Evolutionary conservation across 2,329 filamentous ascomycete species (phyloP).

Genomic region (Pseudopithomyces chartarum): DNA sequence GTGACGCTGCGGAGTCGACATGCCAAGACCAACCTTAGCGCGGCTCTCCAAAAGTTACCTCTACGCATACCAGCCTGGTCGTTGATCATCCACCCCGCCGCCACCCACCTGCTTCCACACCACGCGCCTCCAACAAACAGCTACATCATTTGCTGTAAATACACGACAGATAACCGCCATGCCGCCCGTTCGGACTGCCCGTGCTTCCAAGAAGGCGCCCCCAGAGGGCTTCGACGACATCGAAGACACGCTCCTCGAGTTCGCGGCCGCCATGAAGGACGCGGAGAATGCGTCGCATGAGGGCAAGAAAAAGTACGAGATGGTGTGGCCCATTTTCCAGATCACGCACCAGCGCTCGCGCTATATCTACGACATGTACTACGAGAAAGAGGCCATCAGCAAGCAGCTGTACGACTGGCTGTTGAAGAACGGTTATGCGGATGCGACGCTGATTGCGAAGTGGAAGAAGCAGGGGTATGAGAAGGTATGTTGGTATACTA

Average conservation of each 20-base stretch:
- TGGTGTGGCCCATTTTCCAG: slow-evolving; percentile 96
- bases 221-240: slow-evolving; percentile 88
- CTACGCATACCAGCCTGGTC: slow-evolving; percentile 2
- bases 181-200: slow-evolving; percentile 74
- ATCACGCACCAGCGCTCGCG: slow-evolving; percentile 90
- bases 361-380: slow-evolving; percentile 98
- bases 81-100: too few species aligned
- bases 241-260: slow-evolving; percentile 83
- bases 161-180: slow-evolving; percentile 51
- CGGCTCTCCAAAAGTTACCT: slow-evolving; percentile 12
- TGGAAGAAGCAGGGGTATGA: slow-evolving; percentile 99
- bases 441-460: slow-evolving; percentile 94
- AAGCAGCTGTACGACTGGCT: slow-evolving; percentile 94
- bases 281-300: slow-evolving; percentile 85
- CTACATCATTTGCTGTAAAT: not conserved
- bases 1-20: slow-evolving; percentile 37
- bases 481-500: slow-evolving; percentile 66
- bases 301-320: slow-evolving; percentile 85
- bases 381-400: slow-evolving; percentile 94
- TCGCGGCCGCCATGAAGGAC: slow-evolving; percentile 91
- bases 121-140: not conserved
- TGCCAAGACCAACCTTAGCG: slow-evolving; percentile 38
- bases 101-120: too few species aligned
- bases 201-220: slow-evolving; percentile 78
- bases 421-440: slow-evolving; percentile 94